A percentile compares a stretch with the other conserved stretches of the same genome.
phyloP scores from a whole-genome alignment of 2,329 filamentous ascomycete species.

The Myriosclerotinia duriaeana region DNA sequence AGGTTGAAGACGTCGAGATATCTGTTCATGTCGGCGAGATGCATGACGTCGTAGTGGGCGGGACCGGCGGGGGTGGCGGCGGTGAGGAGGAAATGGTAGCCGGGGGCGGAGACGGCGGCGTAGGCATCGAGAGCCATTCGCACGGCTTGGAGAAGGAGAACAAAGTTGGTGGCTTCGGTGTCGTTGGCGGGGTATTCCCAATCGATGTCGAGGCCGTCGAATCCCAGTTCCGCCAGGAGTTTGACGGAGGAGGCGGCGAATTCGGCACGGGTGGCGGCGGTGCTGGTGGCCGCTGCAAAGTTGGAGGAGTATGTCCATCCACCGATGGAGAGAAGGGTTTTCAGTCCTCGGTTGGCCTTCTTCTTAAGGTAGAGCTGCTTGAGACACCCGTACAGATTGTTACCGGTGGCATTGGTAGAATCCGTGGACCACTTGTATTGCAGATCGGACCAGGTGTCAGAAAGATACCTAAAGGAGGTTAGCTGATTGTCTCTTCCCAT shows the following conservation, averaged over 20 bases:
- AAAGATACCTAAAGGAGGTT: constrained; percentile 52
- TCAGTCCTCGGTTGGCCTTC: constrained; percentile 73
- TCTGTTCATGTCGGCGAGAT: constrained; percentile 48
- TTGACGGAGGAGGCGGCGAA: constrained; percentile 71
- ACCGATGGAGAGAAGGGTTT: constrained; percentile 76
- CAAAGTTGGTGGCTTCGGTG: constrained; percentile 37
- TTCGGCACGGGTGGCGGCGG: constrained; percentile 57
- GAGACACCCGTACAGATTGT: constrained; percentile 75
- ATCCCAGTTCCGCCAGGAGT: constrained; percentile 71
- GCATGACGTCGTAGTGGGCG: constrained; percentile 48
- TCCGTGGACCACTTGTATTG: constrained; percentile 78
- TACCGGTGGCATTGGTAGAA: constrained; percentile 64
- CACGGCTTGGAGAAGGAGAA: constrained; percentile 38
- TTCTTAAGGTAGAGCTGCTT: constrained; percentile 80
- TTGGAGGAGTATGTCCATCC: constrained; percentile 83
- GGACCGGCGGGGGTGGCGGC: constrained; percentile 54
- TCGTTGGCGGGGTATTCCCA: constrained; percentile 36
- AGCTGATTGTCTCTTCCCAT: constrained; percentile 41
- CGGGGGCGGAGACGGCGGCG: constrained; percentile 45
- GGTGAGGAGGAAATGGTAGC: constrained; percentile 55
- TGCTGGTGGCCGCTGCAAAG: constrained; percentile 67
- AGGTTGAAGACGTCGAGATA: constrained; percentile 58
- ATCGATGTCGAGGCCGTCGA: constrained; percentile 50
- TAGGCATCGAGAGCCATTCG: constrained; percentile 51
- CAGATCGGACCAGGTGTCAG: constrained; percentile 67